Conservation (phyloP, 2,329 filamentous ascomycete species). For the Colletotrichum liaoningense region DNA sequence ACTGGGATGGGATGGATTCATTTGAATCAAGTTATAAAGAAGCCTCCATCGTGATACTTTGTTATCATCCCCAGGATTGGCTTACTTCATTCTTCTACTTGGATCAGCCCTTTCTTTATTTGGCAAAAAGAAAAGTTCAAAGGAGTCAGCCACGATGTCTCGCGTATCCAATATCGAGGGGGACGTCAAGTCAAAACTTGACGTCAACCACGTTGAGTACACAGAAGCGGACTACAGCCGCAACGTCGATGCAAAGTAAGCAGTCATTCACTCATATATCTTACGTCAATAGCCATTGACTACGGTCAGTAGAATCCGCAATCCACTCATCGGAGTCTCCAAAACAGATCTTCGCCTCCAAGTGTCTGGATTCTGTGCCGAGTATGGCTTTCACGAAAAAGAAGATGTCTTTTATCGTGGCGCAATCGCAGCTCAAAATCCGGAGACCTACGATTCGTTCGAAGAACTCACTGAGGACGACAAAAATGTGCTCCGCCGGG, state of each 20-base stretch:
- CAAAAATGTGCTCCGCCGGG: constrained; percentile 38
- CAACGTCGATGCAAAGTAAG: constrained; percentile 47
- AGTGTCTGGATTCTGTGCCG: constrained; percentile 40
- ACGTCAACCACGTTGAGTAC: constrained; percentile 37
- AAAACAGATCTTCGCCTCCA: constrained; percentile 38
- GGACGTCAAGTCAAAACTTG: constrained; percentile 34
- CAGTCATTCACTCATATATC: too few species aligned
- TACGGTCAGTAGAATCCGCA: constrained; percentile 39
- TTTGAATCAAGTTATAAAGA: constrained; percentile 22
- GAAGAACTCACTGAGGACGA: constrained; percentile 41
- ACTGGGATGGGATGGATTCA: neutral
- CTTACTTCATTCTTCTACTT: neutral
- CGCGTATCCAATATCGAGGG: constrained; percentile 39
- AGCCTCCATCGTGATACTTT: neutral
- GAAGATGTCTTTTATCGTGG: constrained; percentile 42
- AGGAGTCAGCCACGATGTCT: constrained; percentile 9
- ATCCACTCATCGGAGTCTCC: constrained; percentile 41
- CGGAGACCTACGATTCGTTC: constrained; percentile 35
- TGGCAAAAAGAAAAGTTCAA: too few species aligned
- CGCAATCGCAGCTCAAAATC: constrained; percentile 43
- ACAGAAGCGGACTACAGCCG: constrained; percentile 41
- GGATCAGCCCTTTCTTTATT: neutral
- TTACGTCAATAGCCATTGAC: neutral
- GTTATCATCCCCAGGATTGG: neutral
- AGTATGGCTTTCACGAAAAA: constrained; percentile 42